A percentile compares a stretch with the other conserved stretches of the same genome.
These are phyloP conservation scores for Sclerotinia nivalis DNA, from an alignment of 2,329 filamentous ascomycete genomes.

Conservation along the genomic window DNA sequence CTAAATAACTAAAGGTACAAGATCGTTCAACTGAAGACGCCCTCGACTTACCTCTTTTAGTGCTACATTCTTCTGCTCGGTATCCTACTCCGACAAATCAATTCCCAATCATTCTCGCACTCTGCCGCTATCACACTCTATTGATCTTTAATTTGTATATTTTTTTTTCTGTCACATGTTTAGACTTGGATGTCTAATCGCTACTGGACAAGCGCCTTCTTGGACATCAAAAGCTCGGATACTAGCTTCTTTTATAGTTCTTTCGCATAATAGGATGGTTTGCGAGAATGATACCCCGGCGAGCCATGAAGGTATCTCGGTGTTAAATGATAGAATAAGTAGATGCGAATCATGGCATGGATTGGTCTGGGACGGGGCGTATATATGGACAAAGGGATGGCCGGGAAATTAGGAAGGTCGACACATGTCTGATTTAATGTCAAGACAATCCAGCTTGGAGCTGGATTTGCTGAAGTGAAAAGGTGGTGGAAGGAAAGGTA, in stretches of 20 bases:
- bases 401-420: not conserved
- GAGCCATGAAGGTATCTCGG: slow-evolving; percentile 9
- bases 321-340: slow-evolving; percentile 8
- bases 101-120: not conserved
- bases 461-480: not conserved
- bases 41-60: not conserved
- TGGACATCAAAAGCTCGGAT: slow-evolving; percentile 16
- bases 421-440: not conserved
- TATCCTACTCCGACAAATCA: not conserved
- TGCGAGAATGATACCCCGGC: slow-evolving; percentile 6
- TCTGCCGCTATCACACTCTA: not conserved
- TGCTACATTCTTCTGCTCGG: not conserved
- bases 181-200: not conserved
- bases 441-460: too few species aligned
- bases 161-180: slow-evolving; percentile 8
- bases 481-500: not conserved
- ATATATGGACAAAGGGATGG: not conserved
- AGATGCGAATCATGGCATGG: slow-evolving; percentile 18
- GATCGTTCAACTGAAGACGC: not conserved
- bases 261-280: slow-evolving; percentile 1
- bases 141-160: slow-evolving; percentile 23
- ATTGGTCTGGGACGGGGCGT: not conserved
- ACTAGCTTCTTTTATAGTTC: slow-evolving; percentile 1
- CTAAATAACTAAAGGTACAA: not conserved
- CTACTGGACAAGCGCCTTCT: not conserved